A percentile compares a stretch with the other conserved stretches of the same genome.
Evolutionary conservation across 768 basidiomycete species (phyloP).

Genomic region (Mycena chlorophos): DNA sequence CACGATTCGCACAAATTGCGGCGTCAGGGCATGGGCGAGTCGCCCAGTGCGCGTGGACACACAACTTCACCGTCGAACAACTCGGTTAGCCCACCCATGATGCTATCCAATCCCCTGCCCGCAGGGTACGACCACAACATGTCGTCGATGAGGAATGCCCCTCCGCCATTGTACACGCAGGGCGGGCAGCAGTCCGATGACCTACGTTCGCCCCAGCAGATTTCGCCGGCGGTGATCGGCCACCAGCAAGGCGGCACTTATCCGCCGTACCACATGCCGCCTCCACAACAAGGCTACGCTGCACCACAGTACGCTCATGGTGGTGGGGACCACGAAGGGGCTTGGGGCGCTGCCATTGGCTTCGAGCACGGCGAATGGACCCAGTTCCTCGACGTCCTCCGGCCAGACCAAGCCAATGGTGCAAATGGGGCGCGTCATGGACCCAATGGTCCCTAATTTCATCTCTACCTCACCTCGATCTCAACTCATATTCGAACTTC

Average conservation of each 20-base stretch:
- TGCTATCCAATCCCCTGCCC: conserved; percentile 36
- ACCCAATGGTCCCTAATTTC: too few species aligned
- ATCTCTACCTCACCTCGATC: too few species aligned
- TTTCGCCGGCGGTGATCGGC: conserved; percentile 26
- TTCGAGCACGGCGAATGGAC: conserved; percentile 79
- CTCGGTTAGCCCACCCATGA: conserved; percentile 58
- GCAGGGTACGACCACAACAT: conserved; percentile 37
- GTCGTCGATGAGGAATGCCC: conserved; percentile 31
- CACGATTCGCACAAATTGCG: conserved; percentile 64
- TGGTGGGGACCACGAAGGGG: conserved; percentile 59
- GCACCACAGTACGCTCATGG: conserved; percentile 42
- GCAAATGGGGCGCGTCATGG: too few species aligned
- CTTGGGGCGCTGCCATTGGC: conserved; percentile 76
- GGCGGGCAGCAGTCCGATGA: conserved; percentile 15
- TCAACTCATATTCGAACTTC: conserved; percentile 20
- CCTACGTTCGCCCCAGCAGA: conserved; percentile 26
- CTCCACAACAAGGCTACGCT: conserved; percentile 37
- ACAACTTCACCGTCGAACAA: conserved; percentile 58
- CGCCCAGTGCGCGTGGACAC: conserved; percentile 47
- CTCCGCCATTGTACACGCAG: conserved; percentile 23
- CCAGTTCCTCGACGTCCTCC: conserved; percentile 63
- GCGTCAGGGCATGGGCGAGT: conserved; percentile 47
- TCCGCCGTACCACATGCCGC: conserved; percentile 22
- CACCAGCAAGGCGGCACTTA: conserved; percentile 28
- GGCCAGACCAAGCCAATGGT: conserved; percentile 39